Evolutionary conservation across 495 filamentous ascomycete species (phyloP), one percentile per base, ranked within the genome.

Genomic region (Aspergillus bridgeri): DNA sequence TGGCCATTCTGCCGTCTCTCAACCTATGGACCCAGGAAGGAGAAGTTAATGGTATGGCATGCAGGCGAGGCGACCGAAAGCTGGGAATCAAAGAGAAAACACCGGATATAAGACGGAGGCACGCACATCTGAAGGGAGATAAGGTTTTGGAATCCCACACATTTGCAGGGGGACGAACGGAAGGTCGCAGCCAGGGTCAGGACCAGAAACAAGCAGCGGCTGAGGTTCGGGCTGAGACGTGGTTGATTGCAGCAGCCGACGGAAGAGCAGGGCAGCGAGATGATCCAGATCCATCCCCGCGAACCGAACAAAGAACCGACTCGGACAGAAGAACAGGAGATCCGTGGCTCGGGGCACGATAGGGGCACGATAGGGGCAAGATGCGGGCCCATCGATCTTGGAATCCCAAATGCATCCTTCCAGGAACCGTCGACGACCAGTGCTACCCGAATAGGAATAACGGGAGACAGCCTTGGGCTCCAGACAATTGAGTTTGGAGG

Each of bases 1-100:
- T 70, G 29, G 74, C 65, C 74, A 77, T 77, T 23, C 42, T 64
- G 42, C 56, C 49, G 56, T 64, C 43, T 53, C 68, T 53, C 63
- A 63, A 58, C 60, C 63, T 63, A 58, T 17, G 52, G 47, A 45
- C 24, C 47, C 51, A 48, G 19, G 27, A 42, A 24, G 6, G 43
- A 53, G 3, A 23, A 44, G 57, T 63, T 60, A 64, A 57, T 60
- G 13, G 57, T 54, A 42, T 52, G 50, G 8, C 50, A 52, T 52
- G 17, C 50, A 22, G 23, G 19, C 19, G 22, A 29, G 50, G 15
- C 22, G 29, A 24, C 27, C 7, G 19, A 44, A 54, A 22, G 43
- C 44, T 61, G 43, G 42, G 57, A 55, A 55, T 46, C 46, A 38
- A 22, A 52, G 49, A 24, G 43, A 52, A 44, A 24, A 42, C 33